A percentile compares a stretch with the other conserved stretches of the same genome.
Evolutionary conservation across 805 yeast genomes (phyloP).

Genomic region (Schwanniomyces yamadae): DNA sequence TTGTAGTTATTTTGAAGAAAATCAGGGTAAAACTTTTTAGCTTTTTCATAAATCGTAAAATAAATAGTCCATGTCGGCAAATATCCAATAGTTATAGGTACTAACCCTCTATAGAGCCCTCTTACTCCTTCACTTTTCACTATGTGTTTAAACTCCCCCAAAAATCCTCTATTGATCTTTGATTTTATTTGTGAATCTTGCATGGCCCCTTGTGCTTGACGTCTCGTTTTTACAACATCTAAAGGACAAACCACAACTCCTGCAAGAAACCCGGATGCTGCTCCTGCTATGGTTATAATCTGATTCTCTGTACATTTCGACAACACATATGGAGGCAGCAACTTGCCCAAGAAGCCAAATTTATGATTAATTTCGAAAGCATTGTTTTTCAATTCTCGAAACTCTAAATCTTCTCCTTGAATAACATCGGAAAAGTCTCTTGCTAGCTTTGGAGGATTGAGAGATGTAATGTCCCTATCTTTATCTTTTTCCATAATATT

Average conservation of each 20-base stretch:
- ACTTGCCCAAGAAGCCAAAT: slow-evolving; percentile 15
- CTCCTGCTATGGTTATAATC: slow-evolving; percentile 83
- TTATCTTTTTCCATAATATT: too few relatives aligned
- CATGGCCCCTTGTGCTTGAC: slow-evolving; percentile 83
- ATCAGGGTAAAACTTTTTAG: slow-evolving; percentile 56
- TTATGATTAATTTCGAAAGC: slow-evolving; percentile 23
- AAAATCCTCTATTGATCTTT: slow-evolving; percentile 54
- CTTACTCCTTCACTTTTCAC: slow-evolving; percentile 72
- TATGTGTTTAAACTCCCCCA: slow-evolving; percentile 65
- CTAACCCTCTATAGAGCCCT: slow-evolving; percentile 87
- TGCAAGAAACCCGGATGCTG: slow-evolving; percentile 87
- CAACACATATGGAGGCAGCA: slow-evolving; percentile 20
- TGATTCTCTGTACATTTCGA: slow-evolving; percentile 42
- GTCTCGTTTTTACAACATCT: slow-evolving; percentile 91
- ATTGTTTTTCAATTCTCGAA: slow-evolving; percentile 20
- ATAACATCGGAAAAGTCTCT: slow-evolving; percentile 33
- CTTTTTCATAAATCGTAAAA: slow-evolving; percentile 82
- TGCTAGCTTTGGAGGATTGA: too few relatives aligned
- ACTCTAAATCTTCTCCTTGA: slow-evolving; percentile 39
- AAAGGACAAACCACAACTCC: slow-evolving; percentile 92
- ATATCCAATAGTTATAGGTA: slow-evolving; percentile 91
- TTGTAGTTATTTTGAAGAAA: slow-evolving; percentile 29
- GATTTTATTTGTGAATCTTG: slow-evolving; percentile 14
- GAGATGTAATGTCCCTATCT: too few relatives aligned
- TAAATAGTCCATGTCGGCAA: slow-evolving; percentile 98